Evolutionary conservation across 1,139 yeast genomes (phyloP).

Genomic region (Yamadazyma atlantica): DNA sequence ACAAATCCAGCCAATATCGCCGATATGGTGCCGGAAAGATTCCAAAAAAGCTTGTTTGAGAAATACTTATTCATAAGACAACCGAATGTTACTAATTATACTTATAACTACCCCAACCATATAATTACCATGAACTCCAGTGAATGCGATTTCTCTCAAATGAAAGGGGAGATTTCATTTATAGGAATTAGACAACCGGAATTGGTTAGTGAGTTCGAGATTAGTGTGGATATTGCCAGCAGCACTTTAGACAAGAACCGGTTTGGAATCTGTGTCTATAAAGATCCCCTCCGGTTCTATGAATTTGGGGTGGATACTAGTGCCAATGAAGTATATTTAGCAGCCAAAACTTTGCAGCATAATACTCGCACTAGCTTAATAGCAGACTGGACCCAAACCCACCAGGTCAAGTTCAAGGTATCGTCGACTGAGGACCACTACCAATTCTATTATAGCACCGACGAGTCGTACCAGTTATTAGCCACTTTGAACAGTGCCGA

Average conservation of each 20-base stretch:
- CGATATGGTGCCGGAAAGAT: constrained; percentile 8
- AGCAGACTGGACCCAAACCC: no score
- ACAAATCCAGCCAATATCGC: not conserved
- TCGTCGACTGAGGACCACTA: constrained; percentile 7
- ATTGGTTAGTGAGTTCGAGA: constrained; percentile 6
- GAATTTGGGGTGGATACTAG: constrained; percentile 6
- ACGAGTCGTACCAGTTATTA: constrained; percentile 1
- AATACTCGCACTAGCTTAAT: not conserved
- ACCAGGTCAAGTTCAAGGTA: constrained; percentile 2
- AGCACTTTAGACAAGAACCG: constrained; percentile 3
- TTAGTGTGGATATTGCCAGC: constrained; percentile 2
- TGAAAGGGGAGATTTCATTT: constrained; percentile 7
- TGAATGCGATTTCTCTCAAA: constrained; percentile 2
- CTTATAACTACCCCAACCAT: constrained; percentile 5
- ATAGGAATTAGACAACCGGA: constrained; percentile 10
- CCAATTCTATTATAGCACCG: constrained; percentile 3
- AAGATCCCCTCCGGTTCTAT: constrained; percentile 8
- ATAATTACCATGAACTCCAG: constrained; percentile 6
- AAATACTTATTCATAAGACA: constrained; percentile 7
- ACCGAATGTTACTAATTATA: constrained; percentile 5
- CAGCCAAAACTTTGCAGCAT: constrained; percentile 3
- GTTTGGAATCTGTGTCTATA: constrained; percentile 9
- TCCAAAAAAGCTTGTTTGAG: constrained; percentile 7
- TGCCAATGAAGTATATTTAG: constrained; percentile 1
- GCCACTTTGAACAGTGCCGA: constrained; percentile 3